Base-by-base conservation (phyloP, 2,329 filamentous ascomycete species). In the Chaetothyriales sp. region DNA sequence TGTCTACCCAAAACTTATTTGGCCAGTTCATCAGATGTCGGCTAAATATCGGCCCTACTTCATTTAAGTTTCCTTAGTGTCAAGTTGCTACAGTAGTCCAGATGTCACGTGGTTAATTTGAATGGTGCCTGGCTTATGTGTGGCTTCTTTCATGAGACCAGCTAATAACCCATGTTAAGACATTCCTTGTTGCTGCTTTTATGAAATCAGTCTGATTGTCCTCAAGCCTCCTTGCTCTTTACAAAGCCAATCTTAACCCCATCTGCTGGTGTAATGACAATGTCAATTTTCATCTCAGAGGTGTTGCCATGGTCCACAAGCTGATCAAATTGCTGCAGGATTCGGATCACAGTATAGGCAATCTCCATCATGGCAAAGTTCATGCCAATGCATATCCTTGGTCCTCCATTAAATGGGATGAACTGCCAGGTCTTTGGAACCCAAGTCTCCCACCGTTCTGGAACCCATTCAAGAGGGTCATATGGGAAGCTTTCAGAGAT, bases 361-460 rank as follows among this genome's bases (percentile, higher is more conserved):
- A 78, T 78, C 63, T 79, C 76, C 2, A 76, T 73, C 62, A 74
- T 70, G 2, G 76, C 76, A 63, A 79, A 79, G 53, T 78, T 76
- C 46, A 79, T 76, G 1, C 76, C 76, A 32, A 79, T 73, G 54
- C 76, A 79, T 47, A 76, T 74, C 9, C 73, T 62, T 1, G 73
- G 73, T 0, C 73, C 74, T 1, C 73, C 73, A 49, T 75, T 74
- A 52, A 77, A 76, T 0, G 74, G 74, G 44, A 75, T 70, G 51
- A 73, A 77, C n/a, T 73, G 68, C 72, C 74, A 76, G 1, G 73
- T 69, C 58, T 68, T 71, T 0, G 74, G 74, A 46, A 69, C 68
- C 73, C 73, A 76, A 18, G 70, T 70, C 9, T 61, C 53, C 74
- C 73, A 77, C 7, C 74, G 65, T 53, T 76, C 73, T 0, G 74